These are phyloP conservation scores for Penicillium mononematosum DNA, from an alignment of 495 filamentous ascomycete genomes.

Conservation along the genomic window DNA sequence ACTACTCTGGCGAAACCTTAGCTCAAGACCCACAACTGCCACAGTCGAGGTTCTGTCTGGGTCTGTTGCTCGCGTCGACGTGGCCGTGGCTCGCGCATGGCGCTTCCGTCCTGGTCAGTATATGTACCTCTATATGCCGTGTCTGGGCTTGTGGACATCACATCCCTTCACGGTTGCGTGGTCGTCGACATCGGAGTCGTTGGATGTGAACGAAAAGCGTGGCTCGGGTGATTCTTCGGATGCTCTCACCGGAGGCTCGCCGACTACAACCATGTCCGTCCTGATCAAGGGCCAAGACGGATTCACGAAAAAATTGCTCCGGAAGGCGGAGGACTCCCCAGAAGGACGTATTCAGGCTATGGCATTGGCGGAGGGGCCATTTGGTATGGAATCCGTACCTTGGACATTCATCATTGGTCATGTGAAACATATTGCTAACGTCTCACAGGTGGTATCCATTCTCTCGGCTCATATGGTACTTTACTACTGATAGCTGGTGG, in stretches of 20 bases:
- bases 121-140: conserved; percentile 57
- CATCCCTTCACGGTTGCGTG: conserved; percentile 61
- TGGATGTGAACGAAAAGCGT: conserved; percentile 27
- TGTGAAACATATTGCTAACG: neutral
- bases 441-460: conserved; percentile 45
- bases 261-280: conserved; percentile 48
- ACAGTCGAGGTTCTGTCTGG: conserved; percentile 53
- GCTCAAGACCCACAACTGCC: conserved; percentile 42
- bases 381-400: conserved; percentile 36
- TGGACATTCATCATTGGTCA: neutral
- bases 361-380: conserved; percentile 56
- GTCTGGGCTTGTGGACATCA: conserved; percentile 50
- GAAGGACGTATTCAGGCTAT: conserved; percentile 43
- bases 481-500: conserved; percentile 56
- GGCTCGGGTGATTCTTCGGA: conserved; percentile 37
- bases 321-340: conserved; percentile 40
- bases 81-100: conserved; percentile 50
- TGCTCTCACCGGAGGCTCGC: conserved; percentile 30
- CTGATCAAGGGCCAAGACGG: conserved; percentile 55
- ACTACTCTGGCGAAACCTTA: conserved; percentile 61
- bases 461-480: conserved; percentile 53
- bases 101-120: conserved; percentile 52
- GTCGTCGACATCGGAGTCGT: conserved; percentile 28
- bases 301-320: conserved; percentile 52
- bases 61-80: conserved; percentile 49